Percentiles rank a stretch among this genome's conserved stretches.
phyloP scores from a whole-genome alignment of 352 stramenopile species.

The Phytophthora ohioensis region DNA sequence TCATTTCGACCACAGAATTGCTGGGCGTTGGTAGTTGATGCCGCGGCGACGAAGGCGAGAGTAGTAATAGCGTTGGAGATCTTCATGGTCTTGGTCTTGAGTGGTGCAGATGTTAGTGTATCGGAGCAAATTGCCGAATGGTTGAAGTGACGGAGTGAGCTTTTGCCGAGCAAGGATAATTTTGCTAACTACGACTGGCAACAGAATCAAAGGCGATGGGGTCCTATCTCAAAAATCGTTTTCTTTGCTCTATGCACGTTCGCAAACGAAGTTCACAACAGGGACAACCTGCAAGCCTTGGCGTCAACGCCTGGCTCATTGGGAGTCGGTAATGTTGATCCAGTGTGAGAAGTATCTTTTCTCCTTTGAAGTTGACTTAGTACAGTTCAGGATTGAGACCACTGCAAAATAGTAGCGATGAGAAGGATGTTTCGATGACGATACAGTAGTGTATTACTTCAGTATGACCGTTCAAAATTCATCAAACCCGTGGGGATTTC shows the following conservation, averaged over 20 bases:
- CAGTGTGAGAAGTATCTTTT: too few species aligned
- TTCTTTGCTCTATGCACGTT: not conserved
- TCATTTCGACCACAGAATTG: conserved; percentile 33
- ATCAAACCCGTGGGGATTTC: too few species aligned
- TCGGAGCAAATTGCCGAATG: conserved; percentile 30
- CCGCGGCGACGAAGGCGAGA: not conserved
- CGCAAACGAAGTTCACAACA: not conserved
- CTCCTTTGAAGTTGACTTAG: too few species aligned
- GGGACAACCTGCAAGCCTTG: too few species aligned
- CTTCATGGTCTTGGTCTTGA: conserved; percentile 15
- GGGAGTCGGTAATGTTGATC: too few species aligned
- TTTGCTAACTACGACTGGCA: not conserved
- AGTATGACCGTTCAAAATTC: too few species aligned
- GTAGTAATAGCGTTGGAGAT: conserved; percentile 4
- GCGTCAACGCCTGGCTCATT: too few species aligned
- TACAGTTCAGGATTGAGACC: too few species aligned
- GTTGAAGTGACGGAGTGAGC: not conserved
- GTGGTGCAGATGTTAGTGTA: not conserved
- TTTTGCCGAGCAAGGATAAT: not conserved
- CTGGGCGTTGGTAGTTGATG: conserved; percentile 1
- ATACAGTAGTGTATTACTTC: too few species aligned
- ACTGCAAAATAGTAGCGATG: too few species aligned
- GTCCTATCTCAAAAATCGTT: conserved; percentile 16
- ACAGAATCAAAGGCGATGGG: not conserved
- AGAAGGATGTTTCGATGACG: too few species aligned